phyloP scores from a whole-genome alignment of 2,329 filamentous ascomycete genomes.

The Fusarium nodosum region DNA sequence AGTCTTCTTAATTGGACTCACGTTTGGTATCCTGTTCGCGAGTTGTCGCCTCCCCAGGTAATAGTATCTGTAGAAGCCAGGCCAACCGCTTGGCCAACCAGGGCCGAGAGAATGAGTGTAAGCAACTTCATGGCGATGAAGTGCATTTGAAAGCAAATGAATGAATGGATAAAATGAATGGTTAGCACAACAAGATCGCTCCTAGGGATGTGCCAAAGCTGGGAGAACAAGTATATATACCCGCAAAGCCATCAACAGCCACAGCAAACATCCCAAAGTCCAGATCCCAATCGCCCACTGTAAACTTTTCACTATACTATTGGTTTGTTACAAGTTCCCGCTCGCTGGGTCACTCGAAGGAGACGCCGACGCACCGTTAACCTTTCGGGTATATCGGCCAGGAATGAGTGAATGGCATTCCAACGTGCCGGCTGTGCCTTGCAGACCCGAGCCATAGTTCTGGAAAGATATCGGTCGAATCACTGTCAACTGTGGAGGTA shows the following conservation, averaged over 20 bases:
- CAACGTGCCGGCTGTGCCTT: neutral
- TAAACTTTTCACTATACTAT: neutral
- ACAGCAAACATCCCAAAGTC: neutral
- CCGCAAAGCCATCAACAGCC: neutral
- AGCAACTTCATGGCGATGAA: constrained; percentile 46
- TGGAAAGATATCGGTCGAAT: neutral
- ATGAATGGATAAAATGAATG: constrained; percentile 19
- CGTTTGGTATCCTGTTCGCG: constrained; percentile 67
- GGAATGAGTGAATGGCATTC: constrained; percentile 27
- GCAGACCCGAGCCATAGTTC: neutral
- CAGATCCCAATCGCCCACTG: neutral
- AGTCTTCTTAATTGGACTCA: too few species aligned
- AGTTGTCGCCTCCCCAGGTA: constrained; percentile 71
- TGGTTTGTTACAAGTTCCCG: neutral
- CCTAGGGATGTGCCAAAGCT: neutral
- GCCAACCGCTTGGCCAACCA: constrained; percentile 53
- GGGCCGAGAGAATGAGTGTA: constrained; percentile 51
- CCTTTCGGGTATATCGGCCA: constrained; percentile 21
- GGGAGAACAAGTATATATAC: constrained; percentile 25
- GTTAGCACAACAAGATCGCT: neutral
- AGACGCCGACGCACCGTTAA: constrained; percentile 21
- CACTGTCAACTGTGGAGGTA: neutral
- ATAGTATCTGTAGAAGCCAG: constrained; percentile 67
- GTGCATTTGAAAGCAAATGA: constrained; percentile 4
- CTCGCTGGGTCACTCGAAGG: neutral